These are phyloP conservation scores for Penicillium sp. DNA, from an alignment of 2,329 filamentous ascomycete genomes.

Conservation along the genomic window DNA sequence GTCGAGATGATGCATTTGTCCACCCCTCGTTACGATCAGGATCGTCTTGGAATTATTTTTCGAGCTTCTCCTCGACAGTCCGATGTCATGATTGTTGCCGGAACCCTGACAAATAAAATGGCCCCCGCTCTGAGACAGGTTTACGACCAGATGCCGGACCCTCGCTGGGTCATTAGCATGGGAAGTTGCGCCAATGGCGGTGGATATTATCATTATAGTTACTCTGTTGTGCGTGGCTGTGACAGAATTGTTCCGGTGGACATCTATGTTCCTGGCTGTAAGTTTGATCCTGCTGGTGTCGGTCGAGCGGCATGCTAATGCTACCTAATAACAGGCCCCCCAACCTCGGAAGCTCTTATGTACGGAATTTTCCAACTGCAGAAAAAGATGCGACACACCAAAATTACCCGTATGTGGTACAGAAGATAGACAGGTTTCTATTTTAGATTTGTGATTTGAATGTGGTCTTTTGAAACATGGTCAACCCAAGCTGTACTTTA, in stretches of 20 bases:
- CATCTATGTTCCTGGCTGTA: conserved; percentile 78
- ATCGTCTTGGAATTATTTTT: conserved; percentile 84
- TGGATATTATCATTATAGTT: conserved; percentile 86
- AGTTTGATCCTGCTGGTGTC: conserved; percentile 36
- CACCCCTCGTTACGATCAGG: conserved; percentile 85
- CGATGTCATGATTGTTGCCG: conserved; percentile 87
- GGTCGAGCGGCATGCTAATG: conserved; percentile 14
- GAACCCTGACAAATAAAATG: conserved; percentile 92
- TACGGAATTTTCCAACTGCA: conserved; percentile 73
- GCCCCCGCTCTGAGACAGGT: conserved; percentile 81
- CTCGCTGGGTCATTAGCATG: conserved; percentile 84
- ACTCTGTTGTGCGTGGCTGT: conserved; percentile 71
- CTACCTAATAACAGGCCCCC: conserved; percentile 37
- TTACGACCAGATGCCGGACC: conserved; percentile 94
- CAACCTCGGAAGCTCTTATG: conserved; percentile 54
- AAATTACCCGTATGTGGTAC: conserved; percentile 57
- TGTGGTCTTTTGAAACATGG: conserved; percentile 15
- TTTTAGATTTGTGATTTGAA: conserved; percentile 1
- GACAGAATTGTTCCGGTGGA: conserved; percentile 80
- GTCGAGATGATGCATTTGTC: conserved; percentile 94
- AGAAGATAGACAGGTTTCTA: conserved; percentile 36
- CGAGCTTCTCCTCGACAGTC: conserved; percentile 79
- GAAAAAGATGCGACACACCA: conserved; percentile 66
- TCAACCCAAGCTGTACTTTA: conserved; percentile 18
- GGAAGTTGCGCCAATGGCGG: conserved; percentile 81